Evolutionary conservation across 176 grass and related monocot species (phyloP), one percentile per base, ranked within the genome.

Genomic region (Stipa capillata): DNA sequence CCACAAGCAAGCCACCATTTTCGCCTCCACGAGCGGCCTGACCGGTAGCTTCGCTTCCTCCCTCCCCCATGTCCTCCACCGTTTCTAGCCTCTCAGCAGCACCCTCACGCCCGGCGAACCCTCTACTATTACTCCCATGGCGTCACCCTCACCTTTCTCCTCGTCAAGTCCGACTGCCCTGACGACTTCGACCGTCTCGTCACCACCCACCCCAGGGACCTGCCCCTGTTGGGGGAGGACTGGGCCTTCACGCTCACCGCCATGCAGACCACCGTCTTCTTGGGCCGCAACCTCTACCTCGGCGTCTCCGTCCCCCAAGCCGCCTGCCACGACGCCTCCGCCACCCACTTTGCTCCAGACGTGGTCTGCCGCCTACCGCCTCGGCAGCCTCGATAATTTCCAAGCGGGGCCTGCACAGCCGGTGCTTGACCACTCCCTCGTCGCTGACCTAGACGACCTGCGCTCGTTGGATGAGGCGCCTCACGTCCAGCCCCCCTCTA

Each of bases 71-170:
- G 77, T 82, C 8, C 85, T 94, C 74, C 74, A 16, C 28, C 39
- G 63, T 49, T 90, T 93, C 82, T 66, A 33, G 85, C 78, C 88
- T 34, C 85, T 93, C 42, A 83, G 85, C 45, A 75, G 78, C 58
- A 27, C 48, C 18, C 44, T 67, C 81, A 48, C 3, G 28, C 34
- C 48, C 1, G 24, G 40, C 63, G 20, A n/a, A n/a, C n/a, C 20
- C 14, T 6, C 66, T 13, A 45, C 66, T 27, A 39, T 41, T 69
- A 47, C 41, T 4, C 66, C 66, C 13, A 1, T 41, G 66, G 14
- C 66, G 41, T 45, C 66, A 41, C 66, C 7, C 66, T 69, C 41
- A 0, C 7, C 66, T 0, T 69, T 15, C 0, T 69, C 66, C 66
- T 29, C 66, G 66, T 24, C 41, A 41, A 69, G 66, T 69, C 36